These are phyloP conservation scores for Scutellaria barbata DNA, from an alignment of 257 asterid species.

Conservation along the genomic window DNA sequence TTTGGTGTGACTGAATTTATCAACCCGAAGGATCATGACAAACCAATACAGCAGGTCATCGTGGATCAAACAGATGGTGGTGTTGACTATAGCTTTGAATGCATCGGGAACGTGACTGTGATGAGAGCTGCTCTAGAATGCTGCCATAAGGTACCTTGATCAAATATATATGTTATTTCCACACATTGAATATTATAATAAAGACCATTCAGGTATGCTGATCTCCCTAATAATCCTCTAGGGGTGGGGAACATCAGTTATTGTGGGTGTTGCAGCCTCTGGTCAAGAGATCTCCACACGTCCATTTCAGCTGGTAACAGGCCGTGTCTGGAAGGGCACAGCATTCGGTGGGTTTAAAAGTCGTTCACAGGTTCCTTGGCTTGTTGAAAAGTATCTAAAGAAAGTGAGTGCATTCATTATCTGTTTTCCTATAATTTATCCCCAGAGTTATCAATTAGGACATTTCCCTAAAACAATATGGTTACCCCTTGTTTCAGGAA, in stretches of 20 bases:
- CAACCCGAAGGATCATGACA: constrained; percentile 94
- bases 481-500: constrained; percentile 55
- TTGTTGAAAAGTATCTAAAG: constrained; percentile 89
- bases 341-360: constrained; percentile 98
- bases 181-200: neutral
- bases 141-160: constrained; percentile 87
- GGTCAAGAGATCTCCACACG: constrained; percentile 98
- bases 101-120: constrained; percentile 89
- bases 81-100: constrained; percentile 96
- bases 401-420: constrained; percentile 51
- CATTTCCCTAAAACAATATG: neutral
- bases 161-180: neutral
- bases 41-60: constrained; percentile 92
- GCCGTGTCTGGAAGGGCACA: constrained; percentile 99
- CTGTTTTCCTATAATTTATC: neutral
- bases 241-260: constrained; percentile 99
- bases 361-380: constrained; percentile 98
- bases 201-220: constrained; percentile 16
- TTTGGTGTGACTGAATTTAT: constrained; percentile 94
- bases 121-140: constrained; percentile 99
- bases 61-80: constrained; percentile 96
- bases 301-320: constrained; percentile 97
- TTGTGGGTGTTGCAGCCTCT: constrained; percentile 99
- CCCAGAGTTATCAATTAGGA: too few relatives aligned
- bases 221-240: constrained; percentile 35